Percentiles rank a stretch among this genome's conserved stretches.
Evolutionary conservation across 176 grass and related monocot genomes (phyloP).

Genomic region (Metroxylon sagu): DNA sequence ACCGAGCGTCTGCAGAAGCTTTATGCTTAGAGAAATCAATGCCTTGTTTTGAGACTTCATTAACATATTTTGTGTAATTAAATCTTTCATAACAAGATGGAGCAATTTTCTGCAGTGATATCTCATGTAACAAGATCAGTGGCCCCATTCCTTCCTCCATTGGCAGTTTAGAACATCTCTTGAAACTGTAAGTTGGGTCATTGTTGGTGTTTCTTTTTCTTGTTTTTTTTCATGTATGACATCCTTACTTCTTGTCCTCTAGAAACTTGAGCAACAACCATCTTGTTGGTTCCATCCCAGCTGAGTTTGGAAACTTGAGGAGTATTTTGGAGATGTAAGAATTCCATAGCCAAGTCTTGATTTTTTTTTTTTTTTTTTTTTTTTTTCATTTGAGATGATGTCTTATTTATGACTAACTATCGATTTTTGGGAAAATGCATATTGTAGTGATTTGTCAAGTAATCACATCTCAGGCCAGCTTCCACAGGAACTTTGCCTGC

Average conservation of each 20-base stretch:
- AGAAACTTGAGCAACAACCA: constrained; percentile 95
- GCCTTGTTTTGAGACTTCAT: too few relatives aligned
- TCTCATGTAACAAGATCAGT: constrained; percentile 75
- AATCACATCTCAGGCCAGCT: constrained; percentile 61
- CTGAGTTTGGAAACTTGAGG: constrained; percentile 84
- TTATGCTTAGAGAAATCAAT: not conserved
- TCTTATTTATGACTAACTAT: not conserved
- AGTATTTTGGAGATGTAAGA: constrained; percentile 97
- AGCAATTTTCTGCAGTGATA: constrained; percentile 41
- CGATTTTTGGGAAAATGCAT: not conserved
- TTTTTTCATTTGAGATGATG: not conserved
- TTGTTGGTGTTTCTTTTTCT: not conserved
- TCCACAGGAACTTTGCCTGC: constrained; percentile 70
- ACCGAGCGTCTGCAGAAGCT: not conserved
- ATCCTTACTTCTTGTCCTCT: constrained; percentile 10
- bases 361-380: not conserved
- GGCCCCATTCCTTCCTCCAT: constrained; percentile 73
- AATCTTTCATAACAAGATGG: constrained; percentile 17
- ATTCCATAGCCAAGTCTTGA: not conserved
- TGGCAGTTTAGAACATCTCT: constrained; percentile 81
- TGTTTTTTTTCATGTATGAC: constrained; percentile 7
- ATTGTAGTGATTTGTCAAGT: constrained; percentile 25
- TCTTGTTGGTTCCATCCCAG: constrained; percentile 64
- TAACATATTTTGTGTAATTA: too few relatives aligned
- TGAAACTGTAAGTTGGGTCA: constrained; percentile 61